Evolutionary conservation across 2,329 filamentous ascomycete genomes (phyloP).

Genomic region (Domatiomyces globalis): DNA sequence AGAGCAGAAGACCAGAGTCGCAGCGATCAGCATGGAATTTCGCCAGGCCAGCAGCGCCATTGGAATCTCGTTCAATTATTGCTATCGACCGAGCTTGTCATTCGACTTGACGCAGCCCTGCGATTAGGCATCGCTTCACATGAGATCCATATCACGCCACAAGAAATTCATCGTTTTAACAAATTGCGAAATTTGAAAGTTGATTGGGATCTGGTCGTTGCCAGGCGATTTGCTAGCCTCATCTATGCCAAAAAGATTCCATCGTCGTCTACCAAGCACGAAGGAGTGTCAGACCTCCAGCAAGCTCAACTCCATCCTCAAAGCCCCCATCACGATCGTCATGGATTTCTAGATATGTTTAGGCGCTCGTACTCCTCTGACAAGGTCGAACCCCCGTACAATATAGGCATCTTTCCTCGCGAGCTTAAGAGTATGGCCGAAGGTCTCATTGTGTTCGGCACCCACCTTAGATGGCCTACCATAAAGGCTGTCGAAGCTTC

Average conservation of each 20-base stretch:
- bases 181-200: conserved; percentile 37
- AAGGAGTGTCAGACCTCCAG: no score
- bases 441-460: conserved; percentile 19
- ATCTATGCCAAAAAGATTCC: conserved; percentile 11
- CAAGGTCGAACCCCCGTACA: conserved; percentile 3
- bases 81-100: conserved; percentile 39
- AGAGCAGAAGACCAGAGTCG: conserved; percentile 22
- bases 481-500: conserved; percentile 13
- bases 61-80: conserved; percentile 42
- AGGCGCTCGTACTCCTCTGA: conserved; percentile 3
- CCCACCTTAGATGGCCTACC: conserved; percentile 18
- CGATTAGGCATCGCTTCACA: conserved; percentile 28
- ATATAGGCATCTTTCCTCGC: conserved; percentile 12
- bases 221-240: conserved; percentile 36
- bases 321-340: not conserved
- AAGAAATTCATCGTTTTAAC: conserved; percentile 34
- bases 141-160: conserved; percentile 27
- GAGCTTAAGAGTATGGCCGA: conserved; percentile 15
- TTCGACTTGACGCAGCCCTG: conserved; percentile 38
- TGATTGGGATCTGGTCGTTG: conserved; percentile 43
- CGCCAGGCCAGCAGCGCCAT: conserved; percentile 28
- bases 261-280: not conserved
- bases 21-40: conserved; percentile 20
- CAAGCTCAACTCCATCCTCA: not conserved
- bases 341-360: not conserved